Percentiles rank a stretch among this genome's conserved stretches.
Conservation (phyloP, 2,329 filamentous ascomycete genomes). For the Cercospora citrullina region DNA sequence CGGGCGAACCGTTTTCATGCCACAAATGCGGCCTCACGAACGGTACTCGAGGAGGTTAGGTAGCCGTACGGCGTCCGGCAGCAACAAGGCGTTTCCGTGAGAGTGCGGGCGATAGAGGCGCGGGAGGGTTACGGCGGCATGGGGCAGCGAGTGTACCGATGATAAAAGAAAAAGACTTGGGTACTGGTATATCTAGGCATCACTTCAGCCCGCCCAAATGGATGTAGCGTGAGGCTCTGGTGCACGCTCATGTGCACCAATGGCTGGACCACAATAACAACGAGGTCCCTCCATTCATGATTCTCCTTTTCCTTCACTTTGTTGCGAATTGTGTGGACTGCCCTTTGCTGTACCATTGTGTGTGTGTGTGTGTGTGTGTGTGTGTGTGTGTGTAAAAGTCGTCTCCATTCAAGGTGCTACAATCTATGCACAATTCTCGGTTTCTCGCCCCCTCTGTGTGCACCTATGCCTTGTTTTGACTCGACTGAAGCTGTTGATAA, state of each 20-base stretch:
- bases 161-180: background rate
- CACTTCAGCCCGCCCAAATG: slow-evolving; percentile 2
- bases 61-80: background rate
- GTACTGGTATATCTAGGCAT: slow-evolving; percentile 1
- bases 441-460: background rate
- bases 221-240: slow-evolving; percentile 5
- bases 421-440: background rate
- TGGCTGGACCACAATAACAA: background rate
- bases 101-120: background rate
- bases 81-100: background rate
- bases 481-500: slow-evolving; percentile 80
- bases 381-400: background rate
- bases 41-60: background rate
- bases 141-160: background rate
- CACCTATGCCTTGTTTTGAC: slow-evolving; percentile 39
- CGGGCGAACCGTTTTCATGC: background rate
- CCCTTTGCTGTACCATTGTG: background rate
- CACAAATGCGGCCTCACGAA: background rate
- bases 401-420: background rate
- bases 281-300: background rate
- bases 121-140: background rate
- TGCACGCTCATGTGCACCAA: slow-evolving; percentile 1
- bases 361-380: background rate
- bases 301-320: background rate
- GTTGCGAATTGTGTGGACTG: background rate